Evolutionary conservation across 257 asterid species (phyloP), one percentile per base, ranked within the genome.

Genomic region (Forsythia viridissima): DNA sequence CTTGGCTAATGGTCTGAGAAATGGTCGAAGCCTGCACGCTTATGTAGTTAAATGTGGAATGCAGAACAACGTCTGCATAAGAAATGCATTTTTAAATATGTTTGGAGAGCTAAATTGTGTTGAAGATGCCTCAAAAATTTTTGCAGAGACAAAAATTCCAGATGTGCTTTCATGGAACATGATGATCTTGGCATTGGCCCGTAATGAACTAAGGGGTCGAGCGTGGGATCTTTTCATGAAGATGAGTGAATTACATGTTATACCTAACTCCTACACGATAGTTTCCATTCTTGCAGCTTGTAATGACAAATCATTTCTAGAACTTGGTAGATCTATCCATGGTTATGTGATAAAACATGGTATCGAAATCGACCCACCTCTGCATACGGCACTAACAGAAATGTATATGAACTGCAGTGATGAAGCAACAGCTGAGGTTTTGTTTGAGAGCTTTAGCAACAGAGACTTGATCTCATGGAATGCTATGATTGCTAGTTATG

Each of bases 401-500:
- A 84, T 84, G 88, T 84, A 78, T 38, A 71, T 79, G 83, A 79
- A 76, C 65, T 84, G 88, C 66, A 65, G 78, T n/a, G 85, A 78
- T 6, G 80, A 80, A 44, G 74, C 18, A 71, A 77, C 74, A 1
- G 78, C 85, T 42, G 41, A 61, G 42, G 40, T 24, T 74, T 75
- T 84, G 71, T 84, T 84, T 71, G 87, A 84, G 80, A 72, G 80
- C 61, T 78, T 81, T 55, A 57, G 36, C 51, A 21, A 74, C 63
- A 81, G 71, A 71, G 87, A 84, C 70, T 40, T 80, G 67, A 78
- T 81, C 75, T 84, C 87, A 41, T 84, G 85, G 87, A 84, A 84
- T 66, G 78, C 87, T 24, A 80, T 84, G 87, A 80, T 84, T 65
- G 59, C 83, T 75, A 74, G 67, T 84, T 84, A 80, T 40, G 81